A percentile compares a stretch with the other conserved stretches of the same genome.
These are phyloP conservation scores for Brassica hybrid DNA, from an alignment of 441 rosid species.

Conservation along the genomic window DNA sequence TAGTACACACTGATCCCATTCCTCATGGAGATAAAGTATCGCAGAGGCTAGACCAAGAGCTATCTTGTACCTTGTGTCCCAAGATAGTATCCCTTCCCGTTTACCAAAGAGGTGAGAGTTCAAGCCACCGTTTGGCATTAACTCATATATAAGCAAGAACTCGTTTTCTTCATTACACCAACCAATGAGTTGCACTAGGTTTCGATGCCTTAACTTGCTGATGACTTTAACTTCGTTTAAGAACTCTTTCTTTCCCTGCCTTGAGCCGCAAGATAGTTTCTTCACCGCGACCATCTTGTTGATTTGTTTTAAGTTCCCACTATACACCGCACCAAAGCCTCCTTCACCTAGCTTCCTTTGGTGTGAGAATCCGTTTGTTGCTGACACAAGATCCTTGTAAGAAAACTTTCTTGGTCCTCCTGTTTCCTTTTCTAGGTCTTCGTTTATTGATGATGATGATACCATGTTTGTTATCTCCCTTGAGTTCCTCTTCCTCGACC, in stretches of 20 bases:
- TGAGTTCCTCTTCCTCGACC: slow-evolving; percentile 41
- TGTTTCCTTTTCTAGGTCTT: slow-evolving; percentile 61
- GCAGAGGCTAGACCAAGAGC: slow-evolving; percentile 70
- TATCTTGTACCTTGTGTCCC: slow-evolving; percentile 64
- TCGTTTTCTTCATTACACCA: slow-evolving; percentile 71
- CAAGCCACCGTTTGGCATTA: slow-evolving; percentile 64
- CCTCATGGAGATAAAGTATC: slow-evolving; percentile 74
- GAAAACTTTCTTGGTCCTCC: slow-evolving; percentile 69
- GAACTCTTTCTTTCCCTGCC: slow-evolving; percentile 66
- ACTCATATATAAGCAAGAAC: slow-evolving; percentile 57
- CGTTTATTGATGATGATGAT: slow-evolving; percentile 44
- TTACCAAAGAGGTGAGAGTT: slow-evolving; percentile 62
- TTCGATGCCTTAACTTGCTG: slow-evolving; percentile 63
- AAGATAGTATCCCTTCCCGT: slow-evolving; percentile 41
- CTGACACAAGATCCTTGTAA: slow-evolving; percentile 52
- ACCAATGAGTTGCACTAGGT: slow-evolving; percentile 64
- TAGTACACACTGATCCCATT: slow-evolving; percentile 82
- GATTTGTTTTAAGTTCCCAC: slow-evolving; percentile 46
- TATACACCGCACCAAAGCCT: slow-evolving; percentile 67
- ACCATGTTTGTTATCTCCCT: slow-evolving; percentile 36
- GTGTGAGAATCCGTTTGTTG: slow-evolving; percentile 59
- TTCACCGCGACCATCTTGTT: slow-evolving; percentile 58
- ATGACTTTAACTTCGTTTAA: slow-evolving; percentile 62
- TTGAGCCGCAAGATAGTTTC: slow-evolving; percentile 58
- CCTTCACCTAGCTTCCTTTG: slow-evolving; percentile 63